Percentiles rank a stretch among this genome's conserved stretches.
phyloP scores from a whole-genome alignment of 106 monocot species.

The Dioscorea dumetorum region DNA sequence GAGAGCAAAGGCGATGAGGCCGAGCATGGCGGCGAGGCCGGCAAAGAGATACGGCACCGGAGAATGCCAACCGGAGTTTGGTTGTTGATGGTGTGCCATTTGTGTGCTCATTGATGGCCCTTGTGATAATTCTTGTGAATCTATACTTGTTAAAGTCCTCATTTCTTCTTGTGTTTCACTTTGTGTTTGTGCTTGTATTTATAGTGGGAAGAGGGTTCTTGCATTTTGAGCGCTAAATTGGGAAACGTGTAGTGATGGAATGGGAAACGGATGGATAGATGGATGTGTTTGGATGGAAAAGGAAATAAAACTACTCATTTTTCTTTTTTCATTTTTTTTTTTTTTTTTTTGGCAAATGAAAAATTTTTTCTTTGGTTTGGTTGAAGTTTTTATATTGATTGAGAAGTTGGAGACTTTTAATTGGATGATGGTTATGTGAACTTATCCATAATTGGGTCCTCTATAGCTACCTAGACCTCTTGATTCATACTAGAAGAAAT shows the following conservation, averaged over 20 bases:
- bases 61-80: conserved; percentile 54
- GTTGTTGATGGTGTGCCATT: neutral
- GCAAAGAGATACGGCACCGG: conserved; percentile 73
- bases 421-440: conserved; percentile 10
- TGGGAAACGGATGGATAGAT: conserved; percentile 5
- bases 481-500: neutral
- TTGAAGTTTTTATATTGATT: neutral
- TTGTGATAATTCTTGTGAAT: conserved; percentile 4
- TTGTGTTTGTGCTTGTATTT: too few relatives aligned
- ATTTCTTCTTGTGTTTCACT: neutral
- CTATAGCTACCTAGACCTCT: neutral
- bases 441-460: conserved; percentile 24
- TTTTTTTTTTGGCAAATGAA: neutral
- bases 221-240: neutral
- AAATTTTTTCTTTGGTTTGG: neutral
- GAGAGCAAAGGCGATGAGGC: conserved; percentile 61
- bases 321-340: neutral
- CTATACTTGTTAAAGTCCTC: conserved; percentile 25
- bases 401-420: neutral
- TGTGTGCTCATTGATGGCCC: neutral
- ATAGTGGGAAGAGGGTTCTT: too few relatives aligned
- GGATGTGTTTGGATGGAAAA: neutral
- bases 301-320: neutral
- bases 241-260: conserved; percentile 8
- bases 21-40: conserved; percentile 62